Conservation (phyloP, 2,329 filamentous ascomycete species). For the Cadophora gregata region DNA sequence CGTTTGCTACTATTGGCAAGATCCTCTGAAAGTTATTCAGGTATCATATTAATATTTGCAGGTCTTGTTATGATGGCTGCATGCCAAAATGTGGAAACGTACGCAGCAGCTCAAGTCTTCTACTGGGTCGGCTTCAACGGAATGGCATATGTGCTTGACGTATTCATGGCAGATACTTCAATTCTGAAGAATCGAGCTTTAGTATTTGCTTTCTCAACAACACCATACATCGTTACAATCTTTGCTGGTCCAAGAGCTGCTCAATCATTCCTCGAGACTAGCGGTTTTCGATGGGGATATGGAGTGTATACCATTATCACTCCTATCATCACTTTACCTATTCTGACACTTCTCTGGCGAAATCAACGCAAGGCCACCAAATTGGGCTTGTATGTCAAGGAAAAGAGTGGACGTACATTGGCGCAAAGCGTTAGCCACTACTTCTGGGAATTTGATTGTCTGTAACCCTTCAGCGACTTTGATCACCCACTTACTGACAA, state of each 20-base stretch:
- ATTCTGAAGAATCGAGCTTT: slow-evolving; percentile 64
- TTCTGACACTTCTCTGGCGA: slow-evolving; percentile 56
- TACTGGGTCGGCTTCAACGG: slow-evolving; percentile 42
- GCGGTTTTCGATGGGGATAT: slow-evolving; percentile 72
- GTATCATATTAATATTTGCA: slow-evolving; percentile 42
- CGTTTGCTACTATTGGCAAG: slow-evolving; percentile 53
- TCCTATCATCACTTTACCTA: slow-evolving; percentile 64
- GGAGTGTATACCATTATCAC: slow-evolving; percentile 70
- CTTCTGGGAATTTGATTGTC: slow-evolving; percentile 63
- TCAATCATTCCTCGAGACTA: slow-evolving; percentile 56
- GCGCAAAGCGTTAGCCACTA: slow-evolving; percentile 59
- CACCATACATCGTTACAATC: slow-evolving; percentile 70
- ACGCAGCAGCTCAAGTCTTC: slow-evolving; percentile 55
- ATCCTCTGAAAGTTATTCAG: neutral
- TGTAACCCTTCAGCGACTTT: neutral
- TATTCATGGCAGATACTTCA: slow-evolving; percentile 73
- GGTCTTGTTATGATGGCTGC: slow-evolving; percentile 70
- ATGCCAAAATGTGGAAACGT: slow-evolving; percentile 64
- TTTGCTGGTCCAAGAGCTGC: slow-evolving; percentile 66
- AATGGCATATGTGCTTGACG: slow-evolving; percentile 63
- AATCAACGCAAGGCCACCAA: slow-evolving; percentile 66
- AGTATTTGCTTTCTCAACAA: slow-evolving; percentile 60
- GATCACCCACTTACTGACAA: neutral
- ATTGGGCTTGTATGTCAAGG: slow-evolving; percentile 52
- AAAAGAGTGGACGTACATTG: slow-evolving; percentile 51